Evolutionary conservation across 2,329 filamentous ascomycete genomes (phyloP), one percentile per base, ranked within the genome.

Genomic region (Simplicillium aogashimaense): DNA sequence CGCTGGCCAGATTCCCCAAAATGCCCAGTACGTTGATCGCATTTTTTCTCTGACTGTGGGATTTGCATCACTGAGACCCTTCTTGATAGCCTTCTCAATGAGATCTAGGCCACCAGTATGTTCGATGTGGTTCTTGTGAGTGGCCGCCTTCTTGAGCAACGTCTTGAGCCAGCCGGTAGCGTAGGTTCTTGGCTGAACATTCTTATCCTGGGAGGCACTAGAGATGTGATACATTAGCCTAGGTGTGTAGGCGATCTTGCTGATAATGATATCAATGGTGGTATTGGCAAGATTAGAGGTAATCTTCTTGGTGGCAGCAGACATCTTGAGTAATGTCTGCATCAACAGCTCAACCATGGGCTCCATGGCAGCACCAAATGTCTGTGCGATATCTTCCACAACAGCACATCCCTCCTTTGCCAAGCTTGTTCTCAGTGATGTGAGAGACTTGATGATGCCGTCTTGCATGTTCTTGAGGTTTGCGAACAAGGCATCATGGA

Each of bases 241-340:
- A 44, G 72, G 67, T 45, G 74, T 89, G 62, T 90, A 97, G 0
- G 88, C 82, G 25, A 83, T 83, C 50, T 83, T 81, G 46, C 78
- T 76, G 47, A 97, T 75, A 39, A 98, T 81, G 15, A 72, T 78
- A 48, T 92, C 82, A n/a, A 95, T 81, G 0, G 85, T 86, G 13
- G 67, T 59, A 54, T 94, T 89, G 39, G 86, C 90, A 47, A 84
- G 81, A 53, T 94, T 82, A 1, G 87, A 87, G 42, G 78, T 81
- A 50, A 98, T 95, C 60, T 94, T 94, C 63, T 98, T 98, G 36
- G 90, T 94, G 17, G 81, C 81, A 9, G 81, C 86, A 48, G 83
- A 89, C 47, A 95, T 76, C 62, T 95, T 95, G 65, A 97, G 79
- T 51, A 95, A 78, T 20, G 78, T 83, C 54, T 95, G 88, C 63